Evolutionary conservation across 495 filamentous ascomycete species (phyloP).

Genomic region (Corynascus novoguineensis): DNA sequence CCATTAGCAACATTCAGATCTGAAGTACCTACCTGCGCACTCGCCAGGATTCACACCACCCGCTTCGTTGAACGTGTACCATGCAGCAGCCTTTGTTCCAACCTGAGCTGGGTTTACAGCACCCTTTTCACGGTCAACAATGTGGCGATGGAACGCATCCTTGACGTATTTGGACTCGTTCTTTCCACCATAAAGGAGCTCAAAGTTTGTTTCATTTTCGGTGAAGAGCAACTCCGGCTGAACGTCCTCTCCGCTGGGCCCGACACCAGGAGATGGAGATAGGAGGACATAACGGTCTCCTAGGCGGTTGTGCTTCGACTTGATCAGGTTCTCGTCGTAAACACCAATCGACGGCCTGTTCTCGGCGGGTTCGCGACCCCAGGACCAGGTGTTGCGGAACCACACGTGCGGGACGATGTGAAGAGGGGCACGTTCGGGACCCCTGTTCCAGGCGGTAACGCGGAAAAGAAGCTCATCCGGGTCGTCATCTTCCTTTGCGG

Average conservation of each 20-base stretch:
- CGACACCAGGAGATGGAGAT: conserved; percentile 83
- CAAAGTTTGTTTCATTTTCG: conserved; percentile 88
- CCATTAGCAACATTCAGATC: neutral
- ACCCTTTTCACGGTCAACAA: conserved; percentile 72
- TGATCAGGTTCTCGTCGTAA: conserved; percentile 57
- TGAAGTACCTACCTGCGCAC: conserved; percentile 56
- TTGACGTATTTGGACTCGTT: conserved; percentile 85
- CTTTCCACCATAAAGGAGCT: conserved; percentile 65
- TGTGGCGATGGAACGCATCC: conserved; percentile 86
- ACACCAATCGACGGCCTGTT: conserved; percentile 71
- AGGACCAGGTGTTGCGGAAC: conserved; percentile 96
- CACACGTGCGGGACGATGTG: conserved; percentile 94
- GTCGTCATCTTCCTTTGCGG: conserved; percentile 84
- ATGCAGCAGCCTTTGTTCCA: conserved; percentile 86
- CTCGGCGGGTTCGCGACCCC: conserved; percentile 66
- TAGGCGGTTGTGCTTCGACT: conserved; percentile 68
- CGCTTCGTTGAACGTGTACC: conserved; percentile 86
- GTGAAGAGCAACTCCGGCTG: conserved; percentile 82
- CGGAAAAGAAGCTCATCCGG: conserved; percentile 89
- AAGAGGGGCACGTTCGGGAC: conserved; percentile 79
- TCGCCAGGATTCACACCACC: conserved; percentile 82
- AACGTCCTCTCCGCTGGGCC: conserved; percentile 70
- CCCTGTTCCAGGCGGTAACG: conserved; percentile 92
- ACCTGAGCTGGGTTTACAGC: conserved; percentile 73
- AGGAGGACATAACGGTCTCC: conserved; percentile 80